Evolutionary conservation across 2,329 filamentous ascomycete genomes (phyloP), one percentile per base, ranked within the genome.

Genomic region (Hysterium pulicare): DNA sequence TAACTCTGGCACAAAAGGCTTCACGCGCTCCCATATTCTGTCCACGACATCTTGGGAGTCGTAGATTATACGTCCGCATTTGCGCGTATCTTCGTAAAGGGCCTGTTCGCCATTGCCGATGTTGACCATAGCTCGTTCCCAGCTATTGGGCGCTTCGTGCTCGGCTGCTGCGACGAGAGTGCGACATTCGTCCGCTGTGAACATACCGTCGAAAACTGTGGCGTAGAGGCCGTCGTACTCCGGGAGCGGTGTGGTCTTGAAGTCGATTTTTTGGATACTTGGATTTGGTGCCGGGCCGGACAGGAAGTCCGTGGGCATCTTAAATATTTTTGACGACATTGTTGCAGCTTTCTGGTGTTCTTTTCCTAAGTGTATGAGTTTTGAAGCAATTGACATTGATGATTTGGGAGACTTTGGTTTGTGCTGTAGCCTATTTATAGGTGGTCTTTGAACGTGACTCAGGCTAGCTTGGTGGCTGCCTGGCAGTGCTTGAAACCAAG

Each of bases 11-110:
- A 81, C 52, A 19, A 68, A 65, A 4, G 66, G 67, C 44, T 66
- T 59, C 11, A 79, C 61, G 9, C 87, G 75, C 31, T 68, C 71
- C 76, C 84, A 83, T 0, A 93, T 54, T 16, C 78, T 76, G 19
- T 78, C 73, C 0, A 80, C 82, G 1, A 91, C 50, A 1, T 78
- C 76, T 38, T 74, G 70, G 11, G 76, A 67, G 57, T 93, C 86
- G 78, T 82, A 87, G 51, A 93, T 83, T 49, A 91, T 87, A 3
- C 87, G 76, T n/a, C 84, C 83, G 54, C 84, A 84, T 47, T 86
- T 83, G 11, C 87, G 75, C 37, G 79, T 79, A 7, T 80, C 74
- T 1, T 76, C 70, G 4, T 74, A 67, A 32, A 82, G 62, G 2
- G 72, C 64, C 64, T 90, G 82, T 42, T 61, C 69, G 3, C 85